Conservation (phyloP, 108 stramenopile species). For the Fragilariopsis cylindrus region DNA sequence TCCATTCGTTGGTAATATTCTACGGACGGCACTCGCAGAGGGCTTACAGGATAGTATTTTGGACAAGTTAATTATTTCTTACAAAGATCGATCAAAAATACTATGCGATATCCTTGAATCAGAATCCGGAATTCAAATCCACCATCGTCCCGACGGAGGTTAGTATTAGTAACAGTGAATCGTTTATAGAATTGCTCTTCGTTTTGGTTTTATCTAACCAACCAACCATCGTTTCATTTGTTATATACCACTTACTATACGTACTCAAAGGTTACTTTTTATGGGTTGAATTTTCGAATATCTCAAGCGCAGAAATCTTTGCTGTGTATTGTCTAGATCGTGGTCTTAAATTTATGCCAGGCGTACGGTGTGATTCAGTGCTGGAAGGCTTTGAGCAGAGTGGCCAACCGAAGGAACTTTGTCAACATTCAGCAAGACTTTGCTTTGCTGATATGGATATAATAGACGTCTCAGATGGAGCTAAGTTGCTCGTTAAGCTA, state of each 20-base stretch:
- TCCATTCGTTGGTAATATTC: slow-evolving; percentile 61
- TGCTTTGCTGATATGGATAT: slow-evolving; percentile 66
- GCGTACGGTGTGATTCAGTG: slow-evolving; percentile 39
- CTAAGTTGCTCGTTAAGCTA: slow-evolving; percentile 30
- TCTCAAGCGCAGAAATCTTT: slow-evolving; percentile 26
- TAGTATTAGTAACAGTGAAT: too few relatives aligned
- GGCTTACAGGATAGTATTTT: slow-evolving; percentile 49
- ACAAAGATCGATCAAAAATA: slow-evolving; percentile 38
- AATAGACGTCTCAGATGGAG: slow-evolving; percentile 38
- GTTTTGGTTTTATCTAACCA: too few relatives aligned
- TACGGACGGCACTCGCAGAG: slow-evolving; percentile 40
- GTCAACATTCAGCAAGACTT: slow-evolving; percentile 37
- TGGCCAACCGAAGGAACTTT: not conserved
- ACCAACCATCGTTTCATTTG: too few relatives aligned
- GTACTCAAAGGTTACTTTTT: slow-evolving; percentile 63
- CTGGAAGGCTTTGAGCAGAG: slow-evolving; percentile 1
- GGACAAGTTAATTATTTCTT: slow-evolving; percentile 41
- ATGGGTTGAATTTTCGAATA: slow-evolving; percentile 57
- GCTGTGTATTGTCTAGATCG: slow-evolving; percentile 31
- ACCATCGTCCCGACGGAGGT: slow-evolving; percentile 9
- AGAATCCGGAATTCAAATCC: slow-evolving; percentile 41
- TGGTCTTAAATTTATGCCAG: slow-evolving; percentile 57
- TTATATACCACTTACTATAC: too few relatives aligned
- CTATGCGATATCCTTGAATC: slow-evolving; percentile 36
- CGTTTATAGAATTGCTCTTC: too few relatives aligned